Evolutionary conservation across 2,329 filamentous ascomycete genomes (phyloP).

Genomic region (Venturia aucupariae): DNA sequence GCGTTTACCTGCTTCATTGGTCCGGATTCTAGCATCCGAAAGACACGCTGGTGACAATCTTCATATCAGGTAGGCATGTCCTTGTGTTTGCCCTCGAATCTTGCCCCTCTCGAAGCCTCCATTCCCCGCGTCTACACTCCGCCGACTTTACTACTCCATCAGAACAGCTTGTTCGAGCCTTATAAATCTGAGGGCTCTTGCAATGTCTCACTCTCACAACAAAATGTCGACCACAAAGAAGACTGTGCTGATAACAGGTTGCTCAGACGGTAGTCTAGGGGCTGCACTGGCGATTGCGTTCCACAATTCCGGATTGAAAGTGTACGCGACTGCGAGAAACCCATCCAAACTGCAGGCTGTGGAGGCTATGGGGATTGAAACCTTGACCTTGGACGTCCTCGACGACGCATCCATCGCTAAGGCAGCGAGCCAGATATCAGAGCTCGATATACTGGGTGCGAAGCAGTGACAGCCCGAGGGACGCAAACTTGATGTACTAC

Average conservation of each 20-base stretch:
- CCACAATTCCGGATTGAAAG: constrained; percentile 28
- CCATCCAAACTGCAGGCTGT: constrained; percentile 24
- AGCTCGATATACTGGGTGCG: constrained; percentile 14
- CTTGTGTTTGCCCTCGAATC: too few relatives aligned
- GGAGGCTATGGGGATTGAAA: constrained; percentile 21
- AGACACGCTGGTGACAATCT: too few relatives aligned
- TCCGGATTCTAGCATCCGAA: too few relatives aligned
- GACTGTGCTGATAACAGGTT: constrained; percentile 22
- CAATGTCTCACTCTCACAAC: background rate
- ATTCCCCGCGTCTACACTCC: too few relatives aligned
- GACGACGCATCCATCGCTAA: constrained; percentile 23
- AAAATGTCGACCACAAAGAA: constrained; percentile 12
- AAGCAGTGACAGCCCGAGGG: background rate
- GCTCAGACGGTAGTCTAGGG: constrained; percentile 31
- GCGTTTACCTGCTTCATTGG: too few relatives aligned
- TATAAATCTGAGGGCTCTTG: background rate
- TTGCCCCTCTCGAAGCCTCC: too few relatives aligned
- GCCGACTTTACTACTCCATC: too few relatives aligned
- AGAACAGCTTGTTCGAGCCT: too few relatives aligned
- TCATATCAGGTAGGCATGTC: too few relatives aligned
- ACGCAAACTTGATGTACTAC: background rate
- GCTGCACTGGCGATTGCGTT: constrained; percentile 31
- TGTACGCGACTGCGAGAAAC: constrained; percentile 35
- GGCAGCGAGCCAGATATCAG: background rate
- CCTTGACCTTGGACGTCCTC: constrained; percentile 26